A percentile compares a stretch with the other conserved stretches of the same genome.
These are phyloP conservation scores for Lentinula sp. DNA, from an alignment of 768 basidiomycete species.

Conservation along the genomic window DNA sequence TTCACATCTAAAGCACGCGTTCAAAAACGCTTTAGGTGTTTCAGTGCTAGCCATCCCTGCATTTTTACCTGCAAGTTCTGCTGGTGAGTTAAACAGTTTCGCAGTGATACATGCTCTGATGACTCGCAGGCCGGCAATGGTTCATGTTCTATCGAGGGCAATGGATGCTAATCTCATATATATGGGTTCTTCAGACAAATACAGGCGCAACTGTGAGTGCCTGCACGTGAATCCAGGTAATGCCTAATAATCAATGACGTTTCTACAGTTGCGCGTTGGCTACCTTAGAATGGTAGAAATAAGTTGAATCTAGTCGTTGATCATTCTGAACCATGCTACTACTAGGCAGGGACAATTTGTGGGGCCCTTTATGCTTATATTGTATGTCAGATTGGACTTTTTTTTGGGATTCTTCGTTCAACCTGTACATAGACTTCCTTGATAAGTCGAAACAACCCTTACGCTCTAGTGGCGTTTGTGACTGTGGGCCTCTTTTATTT, in stretches of 20 bases:
- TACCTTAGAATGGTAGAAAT: constrained; percentile 35
- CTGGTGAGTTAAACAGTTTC: constrained; percentile 18
- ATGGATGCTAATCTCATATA: constrained; percentile 45
- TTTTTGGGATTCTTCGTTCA: neutral
- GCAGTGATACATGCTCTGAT: neutral
- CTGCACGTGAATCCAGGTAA: neutral
- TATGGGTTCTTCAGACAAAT: constrained; percentile 47
- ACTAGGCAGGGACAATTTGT: constrained; percentile 24
- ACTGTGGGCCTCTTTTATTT: constrained; percentile 23
- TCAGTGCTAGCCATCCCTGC: constrained; percentile 34
- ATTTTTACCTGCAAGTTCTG: constrained; percentile 28
- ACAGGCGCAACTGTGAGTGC: constrained; percentile 37
- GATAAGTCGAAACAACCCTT: constrained; percentile 34
- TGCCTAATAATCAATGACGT: neutral
- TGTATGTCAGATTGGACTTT: constrained; percentile 12
- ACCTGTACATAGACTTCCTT: constrained; percentile 24
- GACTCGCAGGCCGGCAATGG: constrained; percentile 27
- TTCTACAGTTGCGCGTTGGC: constrained; percentile 30
- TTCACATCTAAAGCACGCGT: constrained; percentile 34
- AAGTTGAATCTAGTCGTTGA: neutral
- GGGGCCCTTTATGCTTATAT: constrained; percentile 27
- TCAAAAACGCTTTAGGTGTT: constrained; percentile 40
- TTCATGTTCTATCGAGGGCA: constrained; percentile 32
- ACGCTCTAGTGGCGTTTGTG: constrained; percentile 31
- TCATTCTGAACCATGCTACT: neutral